Evolutionary conservation across 2,329 filamentous ascomycete species (phyloP).

Genomic region (Xylaria arbuscula): DNA sequence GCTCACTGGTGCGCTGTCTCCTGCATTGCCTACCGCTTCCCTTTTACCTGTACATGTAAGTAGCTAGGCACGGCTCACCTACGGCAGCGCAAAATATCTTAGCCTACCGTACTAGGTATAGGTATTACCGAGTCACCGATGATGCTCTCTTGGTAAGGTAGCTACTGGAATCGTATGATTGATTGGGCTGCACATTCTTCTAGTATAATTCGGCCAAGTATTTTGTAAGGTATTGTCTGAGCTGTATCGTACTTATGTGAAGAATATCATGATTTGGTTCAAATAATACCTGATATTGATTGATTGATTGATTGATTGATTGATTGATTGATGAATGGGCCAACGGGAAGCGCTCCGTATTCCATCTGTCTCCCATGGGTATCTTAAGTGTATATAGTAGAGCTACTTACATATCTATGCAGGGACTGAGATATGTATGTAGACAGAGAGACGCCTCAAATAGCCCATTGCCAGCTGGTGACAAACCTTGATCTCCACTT

Average conservation of each 20-base stretch:
- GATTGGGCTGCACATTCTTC: background rate
- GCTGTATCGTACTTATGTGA: background rate
- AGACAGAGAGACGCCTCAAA: background rate
- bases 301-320: background rate
- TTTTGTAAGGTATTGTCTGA: background rate
- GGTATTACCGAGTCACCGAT: background rate
- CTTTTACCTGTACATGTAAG: background rate
- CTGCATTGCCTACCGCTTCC: too few relatives aligned
- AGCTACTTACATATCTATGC: background rate
- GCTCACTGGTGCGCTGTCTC: background rate
- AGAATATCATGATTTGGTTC: background rate
- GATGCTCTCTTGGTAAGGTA: background rate
- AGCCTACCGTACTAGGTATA: background rate
- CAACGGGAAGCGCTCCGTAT: too few relatives aligned
- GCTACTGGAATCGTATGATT: background rate
- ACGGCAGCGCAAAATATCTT: background rate
- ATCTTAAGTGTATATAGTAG: background rate
- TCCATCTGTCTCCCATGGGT: too few relatives aligned
- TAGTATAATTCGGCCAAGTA: background rate
- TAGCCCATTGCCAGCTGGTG: conserved; percentile 11
- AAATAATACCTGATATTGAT: background rate
- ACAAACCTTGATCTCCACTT: conserved; percentile 15
- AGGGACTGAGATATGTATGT: background rate
- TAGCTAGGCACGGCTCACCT: too few relatives aligned
- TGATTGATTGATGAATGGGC: background rate